Evolutionary conservation across 768 basidiomycete species (phyloP), one percentile per base, ranked within the genome.

Genomic region (Boletus vinaceobasis): DNA sequence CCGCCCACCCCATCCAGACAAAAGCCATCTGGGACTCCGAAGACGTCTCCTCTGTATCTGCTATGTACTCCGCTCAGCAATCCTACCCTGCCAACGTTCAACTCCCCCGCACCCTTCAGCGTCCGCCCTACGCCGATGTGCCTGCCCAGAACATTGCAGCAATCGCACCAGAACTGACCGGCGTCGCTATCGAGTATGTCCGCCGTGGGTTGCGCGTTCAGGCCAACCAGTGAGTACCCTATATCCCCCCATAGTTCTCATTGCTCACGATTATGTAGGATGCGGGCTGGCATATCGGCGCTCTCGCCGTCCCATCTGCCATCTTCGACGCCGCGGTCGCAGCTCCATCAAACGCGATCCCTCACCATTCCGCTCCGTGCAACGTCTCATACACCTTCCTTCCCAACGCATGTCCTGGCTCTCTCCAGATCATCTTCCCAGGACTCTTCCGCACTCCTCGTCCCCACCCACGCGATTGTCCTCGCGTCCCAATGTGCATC

Each of bases 61-160:
- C 69, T 14, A 67, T 69, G 62, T 60, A 63, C 66, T 46, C 70
- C 57, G 31, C 66, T 61, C 59, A 75, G 58, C 68, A 62, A 11
- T 60, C 62, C 5, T 63, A 50, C 50, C 69, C 64, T 42, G 57
- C 60, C 48, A 73, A 66, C 60, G 77, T 90, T 11, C 85, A 88
- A 61, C 81, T 91, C 23, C 89, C 88, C n/a, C 81, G 88, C 52
- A 82, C 75, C 38, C 83, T 91, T 47, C 74, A 79, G 32, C 81
- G 87, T 11, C 88, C 89, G 5, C 70, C 76, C 3, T 85, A 80
- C 59, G 63, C 74, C 38, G 81, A 84, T 53, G 78, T 88, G 38
- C 76, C 82, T 37, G 73, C 76, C 43, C 82, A 83, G 38, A 80
- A 77, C 37, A 60, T 89, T 36, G 63, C 67, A 3, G 78, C 85